These are phyloP conservation scores for Cytospora chrysosperma DNA, from an alignment of 2,329 filamentous ascomycete genomes.

Conservation along the genomic window DNA sequence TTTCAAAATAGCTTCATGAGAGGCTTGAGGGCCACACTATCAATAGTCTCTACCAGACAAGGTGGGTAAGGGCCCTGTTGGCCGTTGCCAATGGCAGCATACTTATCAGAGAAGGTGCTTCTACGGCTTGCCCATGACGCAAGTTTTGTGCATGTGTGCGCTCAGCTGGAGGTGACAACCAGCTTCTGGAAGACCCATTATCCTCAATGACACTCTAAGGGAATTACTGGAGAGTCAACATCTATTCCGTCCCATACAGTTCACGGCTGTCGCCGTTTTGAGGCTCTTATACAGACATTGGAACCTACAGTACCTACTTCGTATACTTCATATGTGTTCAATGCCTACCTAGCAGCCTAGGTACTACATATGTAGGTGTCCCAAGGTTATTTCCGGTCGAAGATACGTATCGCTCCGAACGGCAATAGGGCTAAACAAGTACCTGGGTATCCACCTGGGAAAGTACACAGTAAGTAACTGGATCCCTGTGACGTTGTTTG, in stretches of 20 bases:
- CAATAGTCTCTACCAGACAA: background rate
- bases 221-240: too few species aligned
- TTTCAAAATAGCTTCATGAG: background rate
- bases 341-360: background rate
- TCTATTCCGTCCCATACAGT: too few species aligned
- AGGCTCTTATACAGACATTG: background rate
- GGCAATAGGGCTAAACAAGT: background rate
- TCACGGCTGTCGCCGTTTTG: background rate
- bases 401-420: slow-evolving; percentile 21
- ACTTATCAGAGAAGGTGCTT: background rate
- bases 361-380: too few species aligned
- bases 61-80: background rate
- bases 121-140: slow-evolving; percentile 1
- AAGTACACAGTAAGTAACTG: background rate
- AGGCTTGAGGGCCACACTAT: background rate
- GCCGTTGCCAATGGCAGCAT: background rate
- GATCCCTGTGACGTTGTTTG: slow-evolving; percentile 21
- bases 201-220: background rate
- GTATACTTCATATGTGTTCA: too few species aligned
- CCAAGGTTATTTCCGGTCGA: slow-evolving; percentile 23
- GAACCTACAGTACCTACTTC: too few species aligned
- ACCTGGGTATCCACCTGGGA: background rate
- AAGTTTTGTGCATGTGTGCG: background rate
- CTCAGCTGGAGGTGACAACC: background rate
- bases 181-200: background rate